Conservation (phyloP, 2,329 filamentous ascomycete species). For the Geosmithia morbida region DNA sequence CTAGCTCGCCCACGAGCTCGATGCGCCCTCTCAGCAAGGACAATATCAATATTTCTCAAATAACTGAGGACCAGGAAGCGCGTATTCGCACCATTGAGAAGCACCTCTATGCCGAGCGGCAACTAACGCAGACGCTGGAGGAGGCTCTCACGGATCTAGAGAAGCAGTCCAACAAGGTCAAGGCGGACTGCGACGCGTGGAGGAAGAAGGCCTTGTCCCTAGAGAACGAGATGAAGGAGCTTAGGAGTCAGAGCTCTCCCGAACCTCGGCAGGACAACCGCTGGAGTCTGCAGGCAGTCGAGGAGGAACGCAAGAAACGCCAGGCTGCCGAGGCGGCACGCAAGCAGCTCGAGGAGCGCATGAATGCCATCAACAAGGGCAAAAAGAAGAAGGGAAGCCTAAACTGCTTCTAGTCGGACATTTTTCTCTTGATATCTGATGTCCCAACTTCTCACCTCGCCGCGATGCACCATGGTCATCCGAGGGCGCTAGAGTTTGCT, state of each 20-base stretch:
- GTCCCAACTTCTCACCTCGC: neutral
- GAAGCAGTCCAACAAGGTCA: constrained; percentile 80
- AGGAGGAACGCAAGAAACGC: constrained; percentile 90
- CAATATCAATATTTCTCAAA: constrained; percentile 48
- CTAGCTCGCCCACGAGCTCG: constrained; percentile 38
- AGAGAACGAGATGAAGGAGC: constrained; percentile 56
- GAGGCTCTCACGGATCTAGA: constrained; percentile 93
- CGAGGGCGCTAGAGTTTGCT: too few species aligned
- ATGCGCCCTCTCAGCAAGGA: constrained; percentile 74
- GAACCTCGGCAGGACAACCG: constrained; percentile 39
- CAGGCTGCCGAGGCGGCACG: constrained; percentile 80
- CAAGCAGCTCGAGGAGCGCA: constrained; percentile 83
- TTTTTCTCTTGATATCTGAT: neutral
- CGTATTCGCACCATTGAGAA: constrained; percentile 95
- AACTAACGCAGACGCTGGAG: constrained; percentile 87
- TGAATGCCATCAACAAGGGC: constrained; percentile 76
- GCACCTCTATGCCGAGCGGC: constrained; percentile 88
- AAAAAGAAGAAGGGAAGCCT: constrained; percentile 93
- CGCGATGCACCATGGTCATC: constrained; percentile 3
- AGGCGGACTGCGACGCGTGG: constrained; percentile 80
- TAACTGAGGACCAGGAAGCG: constrained; percentile 88
- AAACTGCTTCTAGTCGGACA: constrained; percentile 73
- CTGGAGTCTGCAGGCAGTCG: constrained; percentile 74
- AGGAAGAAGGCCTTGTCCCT: constrained; percentile 69
- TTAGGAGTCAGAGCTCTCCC: constrained; percentile 32